Base-by-base conservation (phyloP, 2,329 filamentous ascomycete genomes). In the Paecilomyces fulvus region DNA sequence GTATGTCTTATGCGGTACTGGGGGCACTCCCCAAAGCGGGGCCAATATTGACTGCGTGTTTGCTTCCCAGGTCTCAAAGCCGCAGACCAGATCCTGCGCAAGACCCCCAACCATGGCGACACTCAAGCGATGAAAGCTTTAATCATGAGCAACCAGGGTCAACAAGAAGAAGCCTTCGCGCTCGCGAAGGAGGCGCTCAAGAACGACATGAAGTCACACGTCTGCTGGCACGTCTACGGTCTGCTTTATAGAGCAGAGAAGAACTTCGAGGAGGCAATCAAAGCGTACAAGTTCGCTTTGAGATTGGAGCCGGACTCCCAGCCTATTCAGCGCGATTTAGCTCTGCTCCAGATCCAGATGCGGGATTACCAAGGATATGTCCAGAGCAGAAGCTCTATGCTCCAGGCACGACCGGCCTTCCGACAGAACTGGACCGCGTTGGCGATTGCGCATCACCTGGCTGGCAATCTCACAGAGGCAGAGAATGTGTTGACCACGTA, bases 161-260 rank as follows among this genome's bases (percentile, higher is more conserved):
- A 95, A 76, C 86, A 87, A 30, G 90, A 96, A 57, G 94, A 99
- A 76, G 95, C 95, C 0, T 99, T 99, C 72, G 84, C 86, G 50
- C 81, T 99, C 58, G 92, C 89, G 68, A 99, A 96, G 77, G 83
- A 91, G 63, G 94, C 95, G 31, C 80, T 99, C 65, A 91, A 88
- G 63, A 90, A 92, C 67, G 92, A 97, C 73, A 97, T 99, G 92
- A 96, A 95, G 79, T 96, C 92, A 67, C 92, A 97, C 75, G 92
- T 99, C 67, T 97, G 92, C 80, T 99, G 94, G 94, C 95, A 99
- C 75, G 94, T 99, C 59, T 99, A 97, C 73, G 94, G 95, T 30
- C 77, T 99, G 64, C 82, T 99, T 53, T 97, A 95, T 76, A 87
- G 92, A 53, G 87, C 90, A 52, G 88, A 89, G 70, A 97, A 97